phyloP scores from a whole-genome alignment of 441 rosid genomes.

The Pelargonium australe region DNA sequence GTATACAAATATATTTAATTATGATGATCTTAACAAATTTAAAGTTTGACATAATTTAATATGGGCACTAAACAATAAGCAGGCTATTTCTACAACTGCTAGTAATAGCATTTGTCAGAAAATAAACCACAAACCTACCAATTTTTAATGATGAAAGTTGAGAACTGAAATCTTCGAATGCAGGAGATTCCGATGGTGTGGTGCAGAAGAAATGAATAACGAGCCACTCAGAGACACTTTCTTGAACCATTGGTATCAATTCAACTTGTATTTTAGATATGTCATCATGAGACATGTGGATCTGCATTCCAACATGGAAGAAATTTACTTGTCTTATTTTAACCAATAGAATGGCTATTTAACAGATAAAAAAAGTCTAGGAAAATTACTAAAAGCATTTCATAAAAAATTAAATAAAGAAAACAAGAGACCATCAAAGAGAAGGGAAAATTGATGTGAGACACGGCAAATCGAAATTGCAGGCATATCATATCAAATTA shows the following conservation, averaged over 20 bases:
- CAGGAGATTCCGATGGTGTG: conserved; percentile 69
- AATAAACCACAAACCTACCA: conserved; percentile 43
- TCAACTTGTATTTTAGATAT: conserved; percentile 72
- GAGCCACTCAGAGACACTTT: conserved; percentile 77
- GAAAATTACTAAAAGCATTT: not conserved
- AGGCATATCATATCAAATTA: not conserved
- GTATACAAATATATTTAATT: not conserved
- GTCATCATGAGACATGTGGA: conserved; percentile 63
- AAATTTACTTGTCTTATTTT: conserved; percentile 7
- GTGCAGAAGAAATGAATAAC: conserved; percentile 62
- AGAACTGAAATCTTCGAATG: conserved; percentile 82
- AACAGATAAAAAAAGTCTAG: not conserved
- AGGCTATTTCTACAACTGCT: not conserved
- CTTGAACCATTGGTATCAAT: conserved; percentile 88
- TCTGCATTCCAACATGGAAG: conserved; percentile 38
- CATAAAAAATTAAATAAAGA: not conserved
- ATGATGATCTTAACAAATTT: not conserved
- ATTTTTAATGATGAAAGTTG: conserved; percentile 85
- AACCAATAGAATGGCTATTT: conserved; percentile 2
- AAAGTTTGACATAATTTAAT: not conserved
- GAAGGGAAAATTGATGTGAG: not conserved
- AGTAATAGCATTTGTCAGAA: not conserved
- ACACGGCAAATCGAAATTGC: not conserved
- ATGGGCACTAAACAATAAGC: not conserved
- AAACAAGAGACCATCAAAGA: not conserved